Conservation (phyloP, 1,284 basidiomycete genomes). For the Tilletia setariae region DNA sequence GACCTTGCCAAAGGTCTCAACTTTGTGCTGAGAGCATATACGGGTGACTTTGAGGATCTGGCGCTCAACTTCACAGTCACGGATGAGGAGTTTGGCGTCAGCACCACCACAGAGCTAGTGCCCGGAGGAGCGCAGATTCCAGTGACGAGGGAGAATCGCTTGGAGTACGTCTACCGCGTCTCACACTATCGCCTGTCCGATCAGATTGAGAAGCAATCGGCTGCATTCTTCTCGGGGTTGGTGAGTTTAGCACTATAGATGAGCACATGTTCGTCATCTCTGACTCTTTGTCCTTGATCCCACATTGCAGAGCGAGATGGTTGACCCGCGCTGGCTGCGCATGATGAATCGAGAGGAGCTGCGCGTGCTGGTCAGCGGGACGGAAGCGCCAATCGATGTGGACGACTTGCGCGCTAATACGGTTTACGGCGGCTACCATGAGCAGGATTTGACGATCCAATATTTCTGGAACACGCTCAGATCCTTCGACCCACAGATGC, state of each 20-base stretch:
- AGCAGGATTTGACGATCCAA: slow-evolving; percentile 45
- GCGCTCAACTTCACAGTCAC: slow-evolving; percentile 86
- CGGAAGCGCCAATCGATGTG: slow-evolving; percentile 48
- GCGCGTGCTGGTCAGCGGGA: slow-evolving; percentile 43
- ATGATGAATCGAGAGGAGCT: slow-evolving; percentile 50
- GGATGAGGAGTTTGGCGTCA: slow-evolving; percentile 86
- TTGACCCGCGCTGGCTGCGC: slow-evolving; percentile 51
- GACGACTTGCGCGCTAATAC: slow-evolving; percentile 46
- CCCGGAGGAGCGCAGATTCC: slow-evolving; percentile 77
- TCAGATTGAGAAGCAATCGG: slow-evolving; percentile 76
- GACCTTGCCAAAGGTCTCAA: slow-evolving; percentile 89
- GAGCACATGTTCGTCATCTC: background rate
- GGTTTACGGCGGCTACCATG: slow-evolving; percentile 46
- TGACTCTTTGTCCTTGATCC: no score
- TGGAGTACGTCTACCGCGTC: slow-evolving; percentile 82
- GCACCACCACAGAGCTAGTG: slow-evolving; percentile 74
- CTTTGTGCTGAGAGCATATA: slow-evolving; percentile 81
- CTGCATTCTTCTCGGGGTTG: slow-evolving; percentile 60
- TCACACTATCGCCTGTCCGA: slow-evolving; percentile 82
- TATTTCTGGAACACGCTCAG: slow-evolving; percentile 50
- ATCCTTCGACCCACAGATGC: slow-evolving; percentile 35
- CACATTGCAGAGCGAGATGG: slow-evolving; percentile 35
- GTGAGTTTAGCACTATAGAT: background rate
- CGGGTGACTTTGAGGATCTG: slow-evolving; percentile 83
- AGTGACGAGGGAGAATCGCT: slow-evolving; percentile 82